Conservation (phyloP, 208 protist species). For the Acanthamoeba sp. region DNA sequence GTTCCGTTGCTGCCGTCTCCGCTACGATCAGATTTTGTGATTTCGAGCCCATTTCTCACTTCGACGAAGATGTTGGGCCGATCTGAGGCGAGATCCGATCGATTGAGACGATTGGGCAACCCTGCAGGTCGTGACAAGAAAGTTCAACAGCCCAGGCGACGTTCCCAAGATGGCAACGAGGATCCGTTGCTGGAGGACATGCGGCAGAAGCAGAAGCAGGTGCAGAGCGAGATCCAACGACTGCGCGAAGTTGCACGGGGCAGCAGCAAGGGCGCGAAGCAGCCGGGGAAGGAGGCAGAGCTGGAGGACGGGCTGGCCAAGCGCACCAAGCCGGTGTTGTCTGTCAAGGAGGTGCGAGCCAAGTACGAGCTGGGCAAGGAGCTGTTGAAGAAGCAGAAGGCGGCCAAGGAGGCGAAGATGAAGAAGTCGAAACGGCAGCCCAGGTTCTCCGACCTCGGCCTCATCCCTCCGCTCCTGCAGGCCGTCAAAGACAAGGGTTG, state of each 20-base stretch:
- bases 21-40: neutral
- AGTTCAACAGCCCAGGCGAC: neutral
- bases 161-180: neutral
- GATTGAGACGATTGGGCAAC: neutral
- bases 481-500: slow-evolving; percentile 17
- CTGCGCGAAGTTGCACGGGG: neutral
- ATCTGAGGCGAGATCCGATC: neutral
- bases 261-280: neutral
- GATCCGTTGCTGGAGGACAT: neutral
- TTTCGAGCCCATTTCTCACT: neutral
- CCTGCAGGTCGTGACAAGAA: neutral
- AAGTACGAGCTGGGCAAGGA: neutral
- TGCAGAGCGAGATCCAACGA: neutral
- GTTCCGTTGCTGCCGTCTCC: neutral
- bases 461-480: neutral
- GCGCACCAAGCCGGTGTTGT: neutral
- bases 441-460: neutral
- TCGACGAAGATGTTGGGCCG: neutral
- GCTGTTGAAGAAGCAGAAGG: neutral
- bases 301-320: neutral
- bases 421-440: slow-evolving; percentile 11
- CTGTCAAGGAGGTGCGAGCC: neutral
- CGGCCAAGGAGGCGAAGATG: neutral
- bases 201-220: neutral
- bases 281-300: neutral